Evolutionary conservation across 2,329 filamentous ascomycete species (phyloP), one percentile per base, ranked within the genome.

Genomic region (Fusarium staphyleae): DNA sequence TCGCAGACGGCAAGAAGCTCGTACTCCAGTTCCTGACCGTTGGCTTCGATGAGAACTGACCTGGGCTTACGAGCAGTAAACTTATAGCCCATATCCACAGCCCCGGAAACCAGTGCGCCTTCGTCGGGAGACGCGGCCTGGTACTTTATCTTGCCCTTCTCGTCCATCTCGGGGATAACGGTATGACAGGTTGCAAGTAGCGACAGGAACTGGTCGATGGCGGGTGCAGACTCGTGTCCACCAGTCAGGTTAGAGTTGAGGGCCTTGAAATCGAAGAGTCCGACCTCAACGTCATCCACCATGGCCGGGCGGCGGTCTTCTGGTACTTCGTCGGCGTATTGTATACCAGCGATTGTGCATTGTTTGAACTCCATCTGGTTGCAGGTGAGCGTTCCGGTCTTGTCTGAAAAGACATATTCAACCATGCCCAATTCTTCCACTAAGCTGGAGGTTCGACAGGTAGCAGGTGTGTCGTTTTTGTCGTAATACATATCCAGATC

Each of bases 331-430:
- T 95, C 92, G 11, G 91, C 89, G 70, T 99, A 99, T 75, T 96
- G 93, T 46, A 98, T 87, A 19, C 95, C 95, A 19, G 86, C 91
- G 69, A 99, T 98, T 0, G 90, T 89, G 68, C 90, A 96, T 74
- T 98, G 92, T 71, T 92, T 92, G 74, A 98, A 99, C 73, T 98
- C 93, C 95, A 99, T 98, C 82, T 91, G 87, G 70, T 98, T 98
- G 76, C 93, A 96, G n/a, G 93, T 98, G 68, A 98, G 78, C 4
- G 93, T 98, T 35, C 93, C 93, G 2, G 93, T 98, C 79, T 98
- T 98, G 79, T 98, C 93, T 0, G 92, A 97, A 73, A 99, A 99
- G 60, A 99, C 95, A 69, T 96, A 99, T 70, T 98, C 95, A 36
- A 99, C 96, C 83, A 98, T 96, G 48, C 95, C 95, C 36, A 99